Conservation (phyloP, 805 yeast species). For the Sugiyamaella americana region DNA sequence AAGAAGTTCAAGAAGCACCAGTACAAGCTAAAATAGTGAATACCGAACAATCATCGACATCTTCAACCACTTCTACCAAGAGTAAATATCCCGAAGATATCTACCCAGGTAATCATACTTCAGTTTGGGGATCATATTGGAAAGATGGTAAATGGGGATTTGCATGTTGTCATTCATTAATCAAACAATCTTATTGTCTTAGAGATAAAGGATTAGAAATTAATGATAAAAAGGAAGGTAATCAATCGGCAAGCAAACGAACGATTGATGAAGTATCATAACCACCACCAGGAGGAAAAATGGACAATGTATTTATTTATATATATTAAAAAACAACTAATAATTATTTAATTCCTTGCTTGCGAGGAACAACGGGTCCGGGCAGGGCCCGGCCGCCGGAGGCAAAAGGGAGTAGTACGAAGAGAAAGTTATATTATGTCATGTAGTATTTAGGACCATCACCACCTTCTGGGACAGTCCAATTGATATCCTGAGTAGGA, state of each 20-base stretch:
- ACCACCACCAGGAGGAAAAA: too few species aligned
- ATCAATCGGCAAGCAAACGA: too few species aligned
- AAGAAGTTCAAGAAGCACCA: slow-evolving; percentile 11
- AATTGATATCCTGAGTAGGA: slow-evolving; percentile 87
- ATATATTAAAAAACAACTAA: too few species aligned
- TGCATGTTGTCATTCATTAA: slow-evolving; percentile 36
- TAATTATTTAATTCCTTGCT: too few species aligned
- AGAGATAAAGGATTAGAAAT: slow-evolving; percentile 23
- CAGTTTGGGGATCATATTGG: slow-evolving; percentile 43
- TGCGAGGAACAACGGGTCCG: too few species aligned
- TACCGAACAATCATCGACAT: too few species aligned
- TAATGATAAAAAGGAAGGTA: slow-evolving; percentile 8
- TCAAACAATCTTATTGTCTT: slow-evolving; percentile 33
- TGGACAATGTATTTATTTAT: too few species aligned
- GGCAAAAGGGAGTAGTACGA: too few species aligned
- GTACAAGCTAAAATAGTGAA: slow-evolving; percentile 1
- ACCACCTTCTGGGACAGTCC: slow-evolving; percentile 99
- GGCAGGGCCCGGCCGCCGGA: too few species aligned
- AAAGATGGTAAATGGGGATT: slow-evolving; percentile 41
- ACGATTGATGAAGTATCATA: background rate
- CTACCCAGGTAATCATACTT: slow-evolving; percentile 35
- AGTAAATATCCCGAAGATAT: slow-evolving; percentile 25
- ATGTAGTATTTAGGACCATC: slow-evolving; percentile 95
- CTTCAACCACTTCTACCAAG: background rate
- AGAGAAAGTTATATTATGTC: slow-evolving; percentile 49